These are phyloP conservation scores for Spongiforma sp. DNA, from an alignment of 1,284 basidiomycete species.

Conservation along the genomic window DNA sequence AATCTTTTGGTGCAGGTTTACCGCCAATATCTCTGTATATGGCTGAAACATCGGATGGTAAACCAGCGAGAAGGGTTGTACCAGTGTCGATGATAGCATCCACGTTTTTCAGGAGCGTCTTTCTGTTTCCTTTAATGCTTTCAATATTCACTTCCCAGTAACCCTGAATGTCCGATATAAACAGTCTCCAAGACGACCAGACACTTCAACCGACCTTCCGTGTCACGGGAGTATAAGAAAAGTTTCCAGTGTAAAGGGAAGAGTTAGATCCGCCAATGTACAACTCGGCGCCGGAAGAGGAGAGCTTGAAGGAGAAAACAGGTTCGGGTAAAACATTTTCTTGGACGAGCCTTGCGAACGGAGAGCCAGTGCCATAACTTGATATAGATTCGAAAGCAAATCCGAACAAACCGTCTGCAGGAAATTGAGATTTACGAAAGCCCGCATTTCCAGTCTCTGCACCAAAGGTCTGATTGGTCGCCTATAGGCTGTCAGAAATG, in stretches of 20 bases:
- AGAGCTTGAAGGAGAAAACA: conserved; percentile 48
- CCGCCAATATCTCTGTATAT: conserved; percentile 41
- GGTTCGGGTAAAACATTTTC: conserved; percentile 5
- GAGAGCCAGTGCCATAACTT: not conserved
- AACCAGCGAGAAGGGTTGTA: conserved; percentile 55
- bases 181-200: too few species aligned
- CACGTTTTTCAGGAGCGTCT: conserved; percentile 12
- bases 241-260: conserved; percentile 18
- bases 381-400: not conserved
- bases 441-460: not conserved
- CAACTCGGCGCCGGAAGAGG: conserved; percentile 42
- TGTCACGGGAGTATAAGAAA: conserved; percentile 19
- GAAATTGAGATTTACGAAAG: not conserved
- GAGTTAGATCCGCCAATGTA: conserved; percentile 45
- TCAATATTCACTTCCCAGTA: too few species aligned
- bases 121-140: too few species aligned
- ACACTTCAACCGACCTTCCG: conserved; percentile 13
- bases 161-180: too few species aligned
- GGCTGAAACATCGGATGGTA: conserved; percentile 43
- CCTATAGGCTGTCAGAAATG: not conserved
- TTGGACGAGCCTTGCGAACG: not conserved
- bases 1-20: conserved; percentile 2
- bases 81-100: conserved; percentile 47
- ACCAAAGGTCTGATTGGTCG: not conserved
- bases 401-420: not conserved